Base-by-base conservation (phyloP, 2,329 filamentous ascomycete genomes). In the Aspergillus fischeri region DNA sequence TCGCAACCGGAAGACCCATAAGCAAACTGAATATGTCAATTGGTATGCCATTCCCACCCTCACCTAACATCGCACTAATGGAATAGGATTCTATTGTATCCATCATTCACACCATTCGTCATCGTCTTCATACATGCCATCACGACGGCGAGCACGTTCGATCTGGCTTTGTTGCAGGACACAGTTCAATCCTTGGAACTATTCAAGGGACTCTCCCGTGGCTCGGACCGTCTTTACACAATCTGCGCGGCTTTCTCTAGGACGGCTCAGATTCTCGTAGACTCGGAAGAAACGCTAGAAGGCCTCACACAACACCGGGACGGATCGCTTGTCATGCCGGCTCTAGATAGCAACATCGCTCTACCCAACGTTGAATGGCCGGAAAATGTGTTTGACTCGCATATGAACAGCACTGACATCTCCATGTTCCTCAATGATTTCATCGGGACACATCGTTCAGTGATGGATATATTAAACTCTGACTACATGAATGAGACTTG, bases 111-210 rank as follows among this genome's bases (percentile, higher is more conserved):
- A 2, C 67, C 67, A 0, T 67, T 68, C 20, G 58, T 68, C 14
- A 65, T 69, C 41, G 63, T 69, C 27, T 69, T 69, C 52, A 66
- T 65, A 4, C 67, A 69, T 52, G 67, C 67, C 1, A 67, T 69
- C 29, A 63, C 66, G 7, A 67, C 65, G 4, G 58, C 66, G 2
- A 65, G 52, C 48, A 45, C 54, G 8, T 35, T 60, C 14, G 65
- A 68, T 47, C 49, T 69, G 8, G 29, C 56, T 29, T 60, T 69
- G 0, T 54, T 69, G 3, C 63, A 68, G 50, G 66, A 68, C 8
- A 67, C 65, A 0, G 58, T 66, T 6, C 52, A 52, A 4, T 66
- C 64, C 3, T 48, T 67, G 8, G 60, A 67, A 8, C 45, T 65
- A 1, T 60, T 66, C 32, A 67, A 66, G 32, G 56, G 57, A 0